These are phyloP conservation scores for Candida glucosophila DNA, from an alignment of 1,139 yeast species.

Conservation along the genomic window DNA sequence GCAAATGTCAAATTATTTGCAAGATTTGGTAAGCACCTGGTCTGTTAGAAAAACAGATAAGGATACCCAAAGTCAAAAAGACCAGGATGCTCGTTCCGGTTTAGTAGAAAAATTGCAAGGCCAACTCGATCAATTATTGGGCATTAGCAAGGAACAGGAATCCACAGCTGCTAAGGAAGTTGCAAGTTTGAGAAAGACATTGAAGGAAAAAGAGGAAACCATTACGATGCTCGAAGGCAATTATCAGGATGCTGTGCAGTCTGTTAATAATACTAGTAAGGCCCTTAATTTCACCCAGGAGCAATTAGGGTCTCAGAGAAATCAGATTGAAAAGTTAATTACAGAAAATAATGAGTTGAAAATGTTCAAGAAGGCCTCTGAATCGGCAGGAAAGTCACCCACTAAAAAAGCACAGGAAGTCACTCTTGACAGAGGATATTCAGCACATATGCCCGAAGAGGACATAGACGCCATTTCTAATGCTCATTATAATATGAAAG, in stretches of 20 bases:
- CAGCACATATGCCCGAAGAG: slow-evolving; percentile 31
- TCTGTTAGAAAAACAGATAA: slow-evolving; percentile 8
- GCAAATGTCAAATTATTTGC: slow-evolving; percentile 33
- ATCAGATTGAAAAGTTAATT: slow-evolving; percentile 44
- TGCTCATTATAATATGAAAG: slow-evolving; percentile 68
- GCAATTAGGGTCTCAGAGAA: slow-evolving; percentile 57
- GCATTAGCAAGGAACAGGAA: slow-evolving; percentile 31
- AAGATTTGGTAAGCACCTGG: slow-evolving; percentile 32
- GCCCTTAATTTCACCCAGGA: slow-evolving; percentile 69
- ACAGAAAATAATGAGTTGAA: slow-evolving; percentile 66
- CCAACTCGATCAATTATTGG: slow-evolving; percentile 40
- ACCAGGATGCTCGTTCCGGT: slow-evolving; percentile 63
- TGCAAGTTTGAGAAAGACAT: slow-evolving; percentile 26
- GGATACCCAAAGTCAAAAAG: slow-evolving; percentile 38
- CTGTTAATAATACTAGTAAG: slow-evolving; percentile 65
- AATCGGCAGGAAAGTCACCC: slow-evolving; percentile 24
- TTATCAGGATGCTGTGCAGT: slow-evolving; percentile 62
- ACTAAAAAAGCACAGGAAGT: slow-evolving; percentile 14
- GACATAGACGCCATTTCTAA: slow-evolving; percentile 42
- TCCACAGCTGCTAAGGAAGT: slow-evolving; percentile 23
- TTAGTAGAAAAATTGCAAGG: slow-evolving; percentile 33
- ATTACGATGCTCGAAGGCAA: slow-evolving; percentile 43
- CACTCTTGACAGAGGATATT: slow-evolving; percentile 49
- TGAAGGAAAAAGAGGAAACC: slow-evolving; percentile 18
- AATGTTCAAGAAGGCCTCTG: slow-evolving; percentile 38